phyloP scores from a whole-genome alignment of 2,329 filamentous ascomycete species.

The Xylariaceae sp. region DNA sequence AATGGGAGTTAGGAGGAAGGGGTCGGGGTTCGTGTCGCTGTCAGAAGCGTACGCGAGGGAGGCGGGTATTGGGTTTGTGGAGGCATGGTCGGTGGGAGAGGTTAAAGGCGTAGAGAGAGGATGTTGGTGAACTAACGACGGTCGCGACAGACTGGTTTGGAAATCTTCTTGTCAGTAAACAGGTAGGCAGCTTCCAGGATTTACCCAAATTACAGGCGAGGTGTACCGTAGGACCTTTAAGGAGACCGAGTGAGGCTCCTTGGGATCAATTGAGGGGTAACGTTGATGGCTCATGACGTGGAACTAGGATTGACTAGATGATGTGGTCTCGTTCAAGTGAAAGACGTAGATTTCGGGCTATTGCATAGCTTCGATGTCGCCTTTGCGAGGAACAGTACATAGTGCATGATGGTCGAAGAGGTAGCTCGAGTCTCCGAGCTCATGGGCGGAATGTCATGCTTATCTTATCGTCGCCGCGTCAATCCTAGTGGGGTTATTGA shows the following conservation, averaged over 20 bases:
- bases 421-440: too few relatives aligned
- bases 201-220: constrained; percentile 5
- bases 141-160: constrained; percentile 67
- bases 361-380: too few relatives aligned
- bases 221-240: constrained; percentile 67
- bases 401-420: too few relatives aligned
- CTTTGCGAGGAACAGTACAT: too few relatives aligned
- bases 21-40: constrained; percentile 42
- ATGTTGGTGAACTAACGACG: constrained; percentile 69
- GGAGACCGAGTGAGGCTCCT: constrained; percentile 75
- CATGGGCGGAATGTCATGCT: too few relatives aligned
- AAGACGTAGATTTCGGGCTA: too few relatives aligned
- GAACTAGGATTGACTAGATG: not conserved
- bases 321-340: too few relatives aligned
- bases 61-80: not conserved
- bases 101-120: constrained; percentile 49
- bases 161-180: constrained; percentile 2
- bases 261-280: constrained; percentile 55
- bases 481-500: too few relatives aligned
- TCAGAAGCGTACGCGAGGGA: not conserved
- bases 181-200: too few relatives aligned
- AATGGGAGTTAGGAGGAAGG: constrained; percentile 57
- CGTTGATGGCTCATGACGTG: constrained; percentile 54
- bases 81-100: constrained; percentile 29
- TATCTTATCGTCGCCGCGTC: too few relatives aligned